Evolutionary conservation across 2,329 filamentous ascomycete genomes (phyloP).

Genomic region (Endothia cerciana): DNA sequence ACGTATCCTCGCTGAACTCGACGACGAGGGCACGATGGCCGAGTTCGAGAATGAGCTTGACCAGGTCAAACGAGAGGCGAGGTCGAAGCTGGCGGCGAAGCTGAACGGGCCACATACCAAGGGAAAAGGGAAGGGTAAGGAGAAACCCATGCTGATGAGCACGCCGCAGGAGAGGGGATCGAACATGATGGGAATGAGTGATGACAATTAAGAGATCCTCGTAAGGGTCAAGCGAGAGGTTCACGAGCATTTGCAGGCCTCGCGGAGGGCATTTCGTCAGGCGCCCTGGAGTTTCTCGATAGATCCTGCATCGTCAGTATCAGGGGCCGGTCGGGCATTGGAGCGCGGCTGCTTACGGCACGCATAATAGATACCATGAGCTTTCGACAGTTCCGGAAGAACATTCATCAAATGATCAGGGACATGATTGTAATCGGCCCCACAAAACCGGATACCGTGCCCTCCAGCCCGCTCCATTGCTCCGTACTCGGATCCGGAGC

Average conservation of each 20-base stretch:
- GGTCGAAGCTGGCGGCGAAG: slow-evolving; percentile 38
- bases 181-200: slow-evolving; percentile 60
- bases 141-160: slow-evolving; percentile 44
- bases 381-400: background rate
- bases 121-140: slow-evolving; percentile 50
- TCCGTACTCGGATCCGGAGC: slow-evolving; percentile 6
- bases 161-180: slow-evolving; percentile 43
- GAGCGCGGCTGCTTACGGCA: slow-evolving; percentile 12
- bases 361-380: slow-evolving; percentile 17
- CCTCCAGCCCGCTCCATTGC: background rate
- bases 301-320: slow-evolving; percentile 9
- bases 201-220: slow-evolving; percentile 48
- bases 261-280: slow-evolving; percentile 22
- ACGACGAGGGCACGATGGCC: slow-evolving; percentile 37
- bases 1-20: slow-evolving; percentile 28
- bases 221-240: slow-evolving; percentile 9
- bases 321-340: slow-evolving; percentile 1
- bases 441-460: background rate
- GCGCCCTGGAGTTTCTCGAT: slow-evolving; percentile 7
- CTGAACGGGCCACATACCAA: slow-evolving; percentile 36
- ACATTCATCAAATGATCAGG: background rate
- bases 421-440: background rate
- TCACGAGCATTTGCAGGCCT: slow-evolving; percentile 25
- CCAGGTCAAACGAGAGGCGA: slow-evolving; percentile 50
- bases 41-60: slow-evolving; percentile 59